A percentile compares a stretch with the other conserved stretches of the same genome.
phyloP scores from a whole-genome alignment of 495 filamentous ascomycete species.

The Friedmanniomyces endolithicus region DNA sequence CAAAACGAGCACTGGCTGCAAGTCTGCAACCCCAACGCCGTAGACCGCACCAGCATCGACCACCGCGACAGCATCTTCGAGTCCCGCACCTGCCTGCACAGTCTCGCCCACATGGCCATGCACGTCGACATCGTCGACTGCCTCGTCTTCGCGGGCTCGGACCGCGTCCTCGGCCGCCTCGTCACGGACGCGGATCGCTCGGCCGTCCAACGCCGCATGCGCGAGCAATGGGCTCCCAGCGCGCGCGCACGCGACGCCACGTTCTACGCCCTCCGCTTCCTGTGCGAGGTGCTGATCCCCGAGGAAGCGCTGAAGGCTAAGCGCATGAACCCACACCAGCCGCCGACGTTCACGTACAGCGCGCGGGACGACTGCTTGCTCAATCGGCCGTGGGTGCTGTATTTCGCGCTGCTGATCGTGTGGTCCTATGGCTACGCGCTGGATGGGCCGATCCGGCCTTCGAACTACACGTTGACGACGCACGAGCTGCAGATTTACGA shows the following conservation, averaged over 20 bases:
- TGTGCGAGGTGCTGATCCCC: conserved; percentile 63
- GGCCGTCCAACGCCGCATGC: conserved; percentile 73
- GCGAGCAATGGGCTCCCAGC: conserved; percentile 78
- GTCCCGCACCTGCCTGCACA: conserved; percentile 76
- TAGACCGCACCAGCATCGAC: conserved; percentile 36
- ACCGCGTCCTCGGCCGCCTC: conserved; percentile 69
- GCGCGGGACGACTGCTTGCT: conserved; percentile 82
- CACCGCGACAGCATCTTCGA: conserved; percentile 62
- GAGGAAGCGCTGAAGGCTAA: conserved; percentile 21
- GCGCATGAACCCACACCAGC: conserved; percentile 7
- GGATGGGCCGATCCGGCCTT: conserved; percentile 56
- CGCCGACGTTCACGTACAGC: conserved; percentile 42
- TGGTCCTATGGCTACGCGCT: conserved; percentile 93
- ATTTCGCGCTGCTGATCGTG: conserved; percentile 80
- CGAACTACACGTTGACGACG: conserved; percentile 39
- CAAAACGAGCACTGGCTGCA: conserved; percentile 22
- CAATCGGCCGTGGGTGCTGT: conserved; percentile 94
- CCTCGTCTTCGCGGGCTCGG: conserved; percentile 85
- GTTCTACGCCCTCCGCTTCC: conserved; percentile 83
- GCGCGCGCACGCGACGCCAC: conserved; percentile 86
- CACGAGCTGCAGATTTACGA: conserved; percentile 55
- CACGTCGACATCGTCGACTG: conserved; percentile 97
- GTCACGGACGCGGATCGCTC: conserved; percentile 72
- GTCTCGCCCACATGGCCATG: conserved; percentile 94
- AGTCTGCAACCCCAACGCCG: conserved; percentile 25